A percentile compares a stretch with the other conserved stretches of the same genome.
Conservation (phyloP, 1,139 yeast genomes). For the Nakaseomyces glabratus region DNA sequence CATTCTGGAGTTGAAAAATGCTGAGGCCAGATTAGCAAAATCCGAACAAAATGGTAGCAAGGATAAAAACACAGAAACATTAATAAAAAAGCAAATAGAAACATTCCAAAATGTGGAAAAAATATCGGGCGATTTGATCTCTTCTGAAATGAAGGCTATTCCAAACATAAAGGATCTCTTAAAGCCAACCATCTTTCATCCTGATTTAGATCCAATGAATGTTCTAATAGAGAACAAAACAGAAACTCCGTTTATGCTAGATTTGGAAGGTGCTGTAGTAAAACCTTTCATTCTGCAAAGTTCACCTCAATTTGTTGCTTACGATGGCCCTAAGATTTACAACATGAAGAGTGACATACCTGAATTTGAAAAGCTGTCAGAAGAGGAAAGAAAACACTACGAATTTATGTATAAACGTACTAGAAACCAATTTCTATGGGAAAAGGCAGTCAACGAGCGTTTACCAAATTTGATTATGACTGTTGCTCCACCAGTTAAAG, state of each 20-base stretch:
- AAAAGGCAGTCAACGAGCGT: conserved; percentile 56
- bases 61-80: conserved; percentile 35
- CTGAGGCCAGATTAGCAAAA: conserved; percentile 45
- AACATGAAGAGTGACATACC: conserved; percentile 66
- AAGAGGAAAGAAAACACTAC: conserved; percentile 67
- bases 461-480: conserved; percentile 63
- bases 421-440: conserved; percentile 87
- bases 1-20: conserved; percentile 55
- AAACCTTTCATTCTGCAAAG: conserved; percentile 73
- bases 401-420: conserved; percentile 82
- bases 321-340: conserved; percentile 81
- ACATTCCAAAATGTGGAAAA: conserved; percentile 52
- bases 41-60: conserved; percentile 46
- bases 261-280: conserved; percentile 70
- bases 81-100: conserved; percentile 41
- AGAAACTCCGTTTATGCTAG: conserved; percentile 46
- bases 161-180: conserved; percentile 54
- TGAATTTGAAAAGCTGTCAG: conserved; percentile 56
- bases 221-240: conserved; percentile 44
- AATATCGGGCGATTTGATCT: conserved; percentile 48
- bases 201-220: conserved; percentile 89
- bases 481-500: conserved; percentile 67
- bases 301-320: conserved; percentile 76
- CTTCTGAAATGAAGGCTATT: conserved; percentile 41
- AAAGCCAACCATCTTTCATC: conserved; percentile 64